Percentiles rank a stretch among this genome's conserved stretches.
Evolutionary conservation across 1,139 yeast genomes (phyloP).

Genomic region (Nakaseomyces bracarensis): DNA sequence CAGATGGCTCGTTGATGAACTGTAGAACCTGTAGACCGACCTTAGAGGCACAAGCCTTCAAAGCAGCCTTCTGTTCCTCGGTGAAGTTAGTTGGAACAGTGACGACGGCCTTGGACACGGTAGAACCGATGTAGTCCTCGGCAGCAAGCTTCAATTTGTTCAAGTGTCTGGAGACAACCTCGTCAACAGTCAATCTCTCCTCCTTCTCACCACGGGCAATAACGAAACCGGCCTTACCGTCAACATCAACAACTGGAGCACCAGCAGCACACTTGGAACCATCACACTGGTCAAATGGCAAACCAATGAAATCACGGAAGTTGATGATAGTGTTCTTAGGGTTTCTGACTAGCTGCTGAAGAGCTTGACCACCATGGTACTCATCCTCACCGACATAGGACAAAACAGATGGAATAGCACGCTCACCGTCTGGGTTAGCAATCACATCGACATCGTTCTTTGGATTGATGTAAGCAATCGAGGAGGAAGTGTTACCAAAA

Average conservation of each 20-base stretch:
- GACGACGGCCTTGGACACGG: conserved; percentile 74
- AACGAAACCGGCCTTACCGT: conserved; percentile 65
- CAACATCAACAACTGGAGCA: conserved; percentile 62
- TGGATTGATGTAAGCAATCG: conserved; percentile 77
- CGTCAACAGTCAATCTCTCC: conserved; percentile 54
- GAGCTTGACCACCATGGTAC: conserved; percentile 95
- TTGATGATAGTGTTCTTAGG: conserved; percentile 78
- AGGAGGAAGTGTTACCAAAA: conserved; percentile 92
- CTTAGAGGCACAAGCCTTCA: conserved; percentile 52
- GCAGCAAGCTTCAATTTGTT: conserved; percentile 80
- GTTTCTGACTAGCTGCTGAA: conserved; percentile 86
- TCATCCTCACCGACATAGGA: conserved; percentile 92
- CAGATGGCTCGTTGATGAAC: conserved; percentile 85
- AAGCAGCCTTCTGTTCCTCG: conserved; percentile 59
- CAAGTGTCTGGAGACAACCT: conserved; percentile 78
- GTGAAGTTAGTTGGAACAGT: conserved; percentile 88
- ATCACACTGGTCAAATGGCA: conserved; percentile 61
- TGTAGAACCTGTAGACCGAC: conserved; percentile 81
- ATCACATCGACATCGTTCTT: conserved; percentile 89
- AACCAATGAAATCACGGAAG: conserved; percentile 90
- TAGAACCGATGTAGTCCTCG: conserved; percentile 79
- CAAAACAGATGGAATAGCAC: conserved; percentile 87
- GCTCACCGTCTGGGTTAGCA: conserved; percentile 99
- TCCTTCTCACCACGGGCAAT: conserved; percentile 40
- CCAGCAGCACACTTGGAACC: conserved; percentile 27